These are phyloP conservation scores for Auricularia sp. DNA, from an alignment of 768 basidiomycete species.

Conservation along the genomic window DNA sequence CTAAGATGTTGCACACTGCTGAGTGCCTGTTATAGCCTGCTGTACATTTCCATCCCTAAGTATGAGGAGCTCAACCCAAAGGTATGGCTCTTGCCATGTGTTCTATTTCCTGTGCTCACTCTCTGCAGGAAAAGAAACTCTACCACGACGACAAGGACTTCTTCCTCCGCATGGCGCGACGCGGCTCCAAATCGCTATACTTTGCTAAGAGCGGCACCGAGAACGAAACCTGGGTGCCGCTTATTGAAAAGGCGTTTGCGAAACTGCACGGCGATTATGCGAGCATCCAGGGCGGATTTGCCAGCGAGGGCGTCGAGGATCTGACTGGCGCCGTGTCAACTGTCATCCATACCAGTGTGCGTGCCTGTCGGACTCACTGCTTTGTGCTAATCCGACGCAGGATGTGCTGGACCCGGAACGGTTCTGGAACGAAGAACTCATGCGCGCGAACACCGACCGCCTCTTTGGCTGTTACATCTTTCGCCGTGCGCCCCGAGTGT, in stretches of 20 bases:
- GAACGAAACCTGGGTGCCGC: constrained; percentile 48
- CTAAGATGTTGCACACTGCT: background rate
- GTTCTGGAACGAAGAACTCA: constrained; percentile 48
- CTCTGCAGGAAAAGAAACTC: constrained; percentile 27
- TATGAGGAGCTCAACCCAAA: constrained; percentile 35
- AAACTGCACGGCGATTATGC: constrained; percentile 47
- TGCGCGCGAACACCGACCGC: constrained; percentile 39
- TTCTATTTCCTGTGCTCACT: background rate
- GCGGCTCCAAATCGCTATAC: constrained; percentile 37
- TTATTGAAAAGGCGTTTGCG: constrained; percentile 51
- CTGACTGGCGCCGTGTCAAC: constrained; percentile 28
- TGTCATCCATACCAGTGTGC: constrained; percentile 9
- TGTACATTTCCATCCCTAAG: constrained; percentile 41
- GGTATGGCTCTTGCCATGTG: background rate
- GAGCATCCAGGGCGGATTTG: constrained; percentile 30
- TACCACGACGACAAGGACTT: constrained; percentile 42
- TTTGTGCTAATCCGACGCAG: constrained; percentile 13
- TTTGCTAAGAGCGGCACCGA: constrained; percentile 31
- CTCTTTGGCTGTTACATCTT: constrained; percentile 42
- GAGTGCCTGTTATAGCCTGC: constrained; percentile 24
- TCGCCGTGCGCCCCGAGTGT: background rate
- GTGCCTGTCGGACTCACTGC: background rate
- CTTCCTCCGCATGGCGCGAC: constrained; percentile 36
- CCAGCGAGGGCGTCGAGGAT: constrained; percentile 48
- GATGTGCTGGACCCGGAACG: constrained; percentile 41